Percentiles rank a stretch among this genome's conserved stretches.
Conservation (phyloP, 208 protist species). For the Wallacemonas sp. region DNA sequence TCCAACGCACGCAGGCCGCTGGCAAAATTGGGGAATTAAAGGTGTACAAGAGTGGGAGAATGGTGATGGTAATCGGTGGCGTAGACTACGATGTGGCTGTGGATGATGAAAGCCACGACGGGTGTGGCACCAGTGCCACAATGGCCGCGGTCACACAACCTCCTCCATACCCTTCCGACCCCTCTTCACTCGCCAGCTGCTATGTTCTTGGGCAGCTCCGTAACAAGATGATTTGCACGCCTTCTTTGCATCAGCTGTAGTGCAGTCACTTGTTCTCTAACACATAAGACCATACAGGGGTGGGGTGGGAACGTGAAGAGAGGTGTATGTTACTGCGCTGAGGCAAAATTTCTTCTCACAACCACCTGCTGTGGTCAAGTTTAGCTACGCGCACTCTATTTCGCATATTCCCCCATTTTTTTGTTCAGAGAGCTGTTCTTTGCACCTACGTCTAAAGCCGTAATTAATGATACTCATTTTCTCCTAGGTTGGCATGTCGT, state of each 20-base stretch:
- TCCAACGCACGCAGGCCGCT: slow-evolving; percentile 41
- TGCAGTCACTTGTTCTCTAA: neutral
- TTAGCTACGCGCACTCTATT: too few species aligned
- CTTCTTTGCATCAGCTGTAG: slow-evolving; percentile 33
- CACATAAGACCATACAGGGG: too few species aligned
- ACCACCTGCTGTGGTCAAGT: too few species aligned
- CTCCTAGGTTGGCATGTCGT: too few species aligned
- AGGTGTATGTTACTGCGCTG: too few species aligned
- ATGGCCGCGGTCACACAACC: slow-evolving; percentile 53
- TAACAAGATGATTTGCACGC: slow-evolving; percentile 82
- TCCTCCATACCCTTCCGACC: slow-evolving; percentile 31
- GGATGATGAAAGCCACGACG: slow-evolving; percentile 35
- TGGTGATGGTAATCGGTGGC: slow-evolving; percentile 73
- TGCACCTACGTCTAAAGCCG: too few species aligned
- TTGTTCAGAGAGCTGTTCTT: too few species aligned
- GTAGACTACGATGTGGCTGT: slow-evolving; percentile 78
- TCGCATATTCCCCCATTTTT: too few species aligned
- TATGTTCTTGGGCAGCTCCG: slow-evolving; percentile 66
- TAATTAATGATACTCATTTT: too few species aligned
- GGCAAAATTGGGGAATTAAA: slow-evolving; percentile 82
- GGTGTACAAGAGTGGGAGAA: slow-evolving; percentile 76
- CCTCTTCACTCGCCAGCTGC: slow-evolving; percentile 44
- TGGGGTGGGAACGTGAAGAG: too few species aligned
- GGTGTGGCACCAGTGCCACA: slow-evolving; percentile 35
- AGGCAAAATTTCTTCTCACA: too few species aligned